Percentiles rank a stretch among this genome's conserved stretches.
phyloP scores from a whole-genome alignment of 495 filamentous ascomycete genomes.

The Amphirosellinia nigrospora region DNA sequence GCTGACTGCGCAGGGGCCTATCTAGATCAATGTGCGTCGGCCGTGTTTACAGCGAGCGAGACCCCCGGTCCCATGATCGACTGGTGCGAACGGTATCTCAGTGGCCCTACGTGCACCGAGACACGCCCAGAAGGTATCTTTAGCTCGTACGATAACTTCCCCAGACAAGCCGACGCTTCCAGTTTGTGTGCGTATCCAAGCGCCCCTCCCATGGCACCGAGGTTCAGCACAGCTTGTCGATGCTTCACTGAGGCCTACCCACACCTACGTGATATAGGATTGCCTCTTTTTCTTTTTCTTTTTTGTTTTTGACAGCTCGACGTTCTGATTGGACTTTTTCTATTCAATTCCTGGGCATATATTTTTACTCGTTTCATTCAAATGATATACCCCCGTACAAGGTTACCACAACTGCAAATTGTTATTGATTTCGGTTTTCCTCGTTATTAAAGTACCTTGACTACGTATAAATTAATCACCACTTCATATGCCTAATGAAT shows the following conservation, averaged over 20 bases:
- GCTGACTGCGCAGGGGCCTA: background rate
- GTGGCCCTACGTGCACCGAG: background rate
- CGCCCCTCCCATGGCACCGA: background rate
- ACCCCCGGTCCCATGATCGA: slow-evolving; percentile 13
- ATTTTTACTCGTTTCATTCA: too few species aligned
- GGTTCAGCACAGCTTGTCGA: slow-evolving; percentile 3
- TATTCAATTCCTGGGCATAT: too few species aligned
- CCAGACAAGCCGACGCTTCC: background rate
- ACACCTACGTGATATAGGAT: slow-evolving; percentile 1
- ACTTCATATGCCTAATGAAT: background rate
- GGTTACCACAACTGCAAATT: too few species aligned
- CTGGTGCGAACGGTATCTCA: slow-evolving; percentile 15
- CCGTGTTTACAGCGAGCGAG: slow-evolving; percentile 5
- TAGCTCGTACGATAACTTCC: slow-evolving; percentile 6
- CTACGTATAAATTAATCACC: background rate
- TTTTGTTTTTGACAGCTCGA: too few species aligned
- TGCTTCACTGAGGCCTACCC: slow-evolving; percentile 4
- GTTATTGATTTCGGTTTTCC: too few species aligned
- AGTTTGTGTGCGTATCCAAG: slow-evolving; percentile 5
- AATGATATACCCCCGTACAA: too few species aligned
- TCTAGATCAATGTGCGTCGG: background rate
- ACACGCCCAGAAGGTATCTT: background rate
- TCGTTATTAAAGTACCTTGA: too few species aligned
- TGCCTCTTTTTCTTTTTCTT: too few species aligned
- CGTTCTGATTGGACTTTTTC: too few species aligned